A percentile compares a stretch with the other conserved stretches of the same genome.
Evolutionary conservation across 805 yeast species (phyloP).

Genomic region (Wickerhamomyces pijperi): DNA sequence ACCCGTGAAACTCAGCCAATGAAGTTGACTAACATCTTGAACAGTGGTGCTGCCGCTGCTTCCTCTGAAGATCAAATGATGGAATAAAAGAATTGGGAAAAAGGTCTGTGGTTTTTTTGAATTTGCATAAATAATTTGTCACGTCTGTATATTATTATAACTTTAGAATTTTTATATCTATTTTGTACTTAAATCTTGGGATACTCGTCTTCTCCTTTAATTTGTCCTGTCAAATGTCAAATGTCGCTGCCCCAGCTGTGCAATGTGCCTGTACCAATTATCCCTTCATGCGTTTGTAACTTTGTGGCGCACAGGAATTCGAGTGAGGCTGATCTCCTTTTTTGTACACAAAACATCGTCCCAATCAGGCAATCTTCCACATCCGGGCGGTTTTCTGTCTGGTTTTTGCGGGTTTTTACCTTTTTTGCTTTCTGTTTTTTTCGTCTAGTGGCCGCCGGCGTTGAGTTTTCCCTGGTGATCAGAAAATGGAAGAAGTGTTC

Average conservation of each 20-base stretch:
- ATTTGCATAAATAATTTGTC: background rate
- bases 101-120: background rate
- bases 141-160: background rate
- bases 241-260: too few relatives aligned
- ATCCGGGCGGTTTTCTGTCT: background rate
- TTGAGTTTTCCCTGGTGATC: background rate
- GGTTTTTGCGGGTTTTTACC: background rate
- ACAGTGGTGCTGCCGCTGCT: background rate
- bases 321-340: too few relatives aligned
- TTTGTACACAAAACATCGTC: too few relatives aligned
- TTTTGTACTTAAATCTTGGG: background rate
- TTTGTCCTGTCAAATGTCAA: too few relatives aligned
- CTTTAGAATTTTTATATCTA: background rate
- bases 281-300: too few relatives aligned
- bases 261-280: too few relatives aligned
- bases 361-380: background rate
- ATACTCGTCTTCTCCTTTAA: too few relatives aligned
- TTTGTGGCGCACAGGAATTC: too few relatives aligned
- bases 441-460: background rate
- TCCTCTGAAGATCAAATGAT: background rate
- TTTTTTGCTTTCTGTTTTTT: background rate
- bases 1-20: slow-evolving; percentile 54
- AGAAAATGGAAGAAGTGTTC: background rate
- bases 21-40: slow-evolving; percentile 19
- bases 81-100: background rate